These are phyloP conservation scores for Magnolia officinalis DNA, from an alignment of 164 flowering plant genomes.

Conservation along the genomic window DNA sequence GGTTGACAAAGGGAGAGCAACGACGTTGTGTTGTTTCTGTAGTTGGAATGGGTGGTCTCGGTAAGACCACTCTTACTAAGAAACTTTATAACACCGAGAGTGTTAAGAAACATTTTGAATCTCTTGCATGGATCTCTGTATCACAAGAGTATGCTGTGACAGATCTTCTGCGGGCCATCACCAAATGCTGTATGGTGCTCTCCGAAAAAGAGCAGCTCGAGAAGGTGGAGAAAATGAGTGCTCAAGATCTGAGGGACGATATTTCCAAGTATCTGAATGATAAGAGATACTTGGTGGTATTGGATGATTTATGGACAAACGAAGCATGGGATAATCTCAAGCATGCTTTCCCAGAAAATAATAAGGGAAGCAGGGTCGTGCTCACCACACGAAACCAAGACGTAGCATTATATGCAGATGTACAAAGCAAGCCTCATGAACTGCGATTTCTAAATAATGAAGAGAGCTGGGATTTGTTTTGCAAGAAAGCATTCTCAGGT, in stretches of 20 bases:
- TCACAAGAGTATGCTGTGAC: not conserved
- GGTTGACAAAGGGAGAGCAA: not conserved
- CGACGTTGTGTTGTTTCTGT: conserved; percentile 18
- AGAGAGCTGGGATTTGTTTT: not conserved
- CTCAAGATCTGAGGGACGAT: not conserved
- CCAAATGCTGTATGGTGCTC: not conserved
- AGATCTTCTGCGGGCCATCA: not conserved
- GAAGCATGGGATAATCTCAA: not conserved
- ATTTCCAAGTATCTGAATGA: not conserved
- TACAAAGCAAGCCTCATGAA: not conserved
- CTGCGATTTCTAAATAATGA: not conserved
- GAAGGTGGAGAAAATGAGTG: not conserved
- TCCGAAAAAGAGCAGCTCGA: not conserved
- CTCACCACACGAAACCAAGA: not conserved
- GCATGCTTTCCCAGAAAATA: not conserved
- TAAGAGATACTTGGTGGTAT: not conserved
- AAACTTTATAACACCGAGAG: conserved; percentile 13
- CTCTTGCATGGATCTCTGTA: conserved; percentile 14
- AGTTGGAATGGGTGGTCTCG: conserved; percentile 6
- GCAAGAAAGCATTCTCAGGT: not conserved
- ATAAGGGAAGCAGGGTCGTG: not conserved
- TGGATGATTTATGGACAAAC: not conserved
- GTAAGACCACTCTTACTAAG: conserved; percentile 31
- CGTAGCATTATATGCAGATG: not conserved
- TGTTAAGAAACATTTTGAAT: conserved; percentile 17